phyloP scores from a whole-genome alignment of 257 asterid species.

The Solanum chilense region DNA sequence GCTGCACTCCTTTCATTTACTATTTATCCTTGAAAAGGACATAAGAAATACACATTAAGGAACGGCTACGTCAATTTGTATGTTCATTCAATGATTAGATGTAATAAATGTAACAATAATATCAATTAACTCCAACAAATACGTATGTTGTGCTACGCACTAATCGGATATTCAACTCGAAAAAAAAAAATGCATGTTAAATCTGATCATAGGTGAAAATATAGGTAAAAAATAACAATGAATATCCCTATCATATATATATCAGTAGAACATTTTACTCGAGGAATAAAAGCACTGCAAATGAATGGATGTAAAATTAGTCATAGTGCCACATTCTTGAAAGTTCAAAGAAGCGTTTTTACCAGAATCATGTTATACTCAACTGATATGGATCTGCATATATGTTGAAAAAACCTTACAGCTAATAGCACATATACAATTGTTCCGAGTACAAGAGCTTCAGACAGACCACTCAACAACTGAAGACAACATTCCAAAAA shows the following conservation, averaged over 20 bases:
- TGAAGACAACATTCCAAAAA: background rate
- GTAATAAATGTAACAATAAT: too few species aligned
- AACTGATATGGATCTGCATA: background rate
- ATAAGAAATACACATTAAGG: background rate
- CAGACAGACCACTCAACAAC: background rate
- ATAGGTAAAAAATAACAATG: background rate
- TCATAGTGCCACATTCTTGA: background rate
- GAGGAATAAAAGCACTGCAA: background rate
- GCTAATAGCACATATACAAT: background rate
- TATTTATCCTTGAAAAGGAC: background rate
- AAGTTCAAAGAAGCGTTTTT: background rate
- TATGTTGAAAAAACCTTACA: background rate
- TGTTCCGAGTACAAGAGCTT: background rate
- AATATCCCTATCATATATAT: background rate
- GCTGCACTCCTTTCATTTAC: background rate
- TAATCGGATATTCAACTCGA: background rate
- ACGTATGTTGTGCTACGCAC: too few species aligned
- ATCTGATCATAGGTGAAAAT: background rate
- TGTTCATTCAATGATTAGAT: too few species aligned
- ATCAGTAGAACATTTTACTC: background rate
- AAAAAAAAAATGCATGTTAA: background rate
- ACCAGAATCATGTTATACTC: background rate
- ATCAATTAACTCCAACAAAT: too few species aligned
- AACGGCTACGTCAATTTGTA: background rate
- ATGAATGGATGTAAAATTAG: background rate